These are phyloP conservation scores for Rossbeevera mucosa DNA, from an alignment of 768 basidiomycete genomes.

Conservation along the genomic window DNA sequence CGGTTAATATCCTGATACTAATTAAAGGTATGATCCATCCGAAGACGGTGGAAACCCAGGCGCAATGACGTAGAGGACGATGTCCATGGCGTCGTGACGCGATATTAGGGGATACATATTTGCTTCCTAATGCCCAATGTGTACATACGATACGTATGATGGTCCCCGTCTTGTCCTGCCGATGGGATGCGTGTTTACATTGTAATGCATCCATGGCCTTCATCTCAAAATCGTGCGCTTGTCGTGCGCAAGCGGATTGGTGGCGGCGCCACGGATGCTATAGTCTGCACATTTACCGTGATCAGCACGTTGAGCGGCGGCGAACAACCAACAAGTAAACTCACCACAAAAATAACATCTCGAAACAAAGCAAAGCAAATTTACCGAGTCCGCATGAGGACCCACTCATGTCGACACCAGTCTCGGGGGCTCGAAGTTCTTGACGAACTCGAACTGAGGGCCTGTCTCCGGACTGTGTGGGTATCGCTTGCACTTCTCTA, in stretches of 20 bases:
- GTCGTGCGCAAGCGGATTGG: slow-evolving; percentile 1
- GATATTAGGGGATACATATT: slow-evolving; percentile 22
- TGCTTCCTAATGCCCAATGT: slow-evolving; percentile 7
- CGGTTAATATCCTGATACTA: slow-evolving; percentile 16
- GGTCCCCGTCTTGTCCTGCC: slow-evolving; percentile 13
- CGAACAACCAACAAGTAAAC: neutral
- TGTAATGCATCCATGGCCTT: slow-evolving; percentile 21
- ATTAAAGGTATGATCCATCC: slow-evolving; percentile 13
- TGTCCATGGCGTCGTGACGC: slow-evolving; percentile 10
- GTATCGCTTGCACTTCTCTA: slow-evolving; percentile 73
- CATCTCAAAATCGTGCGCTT: neutral
- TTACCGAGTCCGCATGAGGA: neutral
- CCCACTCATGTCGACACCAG: slow-evolving; percentile 14
- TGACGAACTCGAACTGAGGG: slow-evolving; percentile 71
- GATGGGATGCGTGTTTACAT: slow-evolving; percentile 25
- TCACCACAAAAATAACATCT: slow-evolving; percentile 1
- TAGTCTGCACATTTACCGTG: neutral
- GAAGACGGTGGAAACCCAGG: neutral
- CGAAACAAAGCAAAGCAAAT: neutral
- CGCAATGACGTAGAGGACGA: neutral
- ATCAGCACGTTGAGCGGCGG: neutral
- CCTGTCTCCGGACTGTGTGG: slow-evolving; percentile 79
- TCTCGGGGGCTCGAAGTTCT: slow-evolving; percentile 42
- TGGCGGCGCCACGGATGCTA: neutral
- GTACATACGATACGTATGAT: slow-evolving; percentile 1